Percentiles rank a stretch among this genome's conserved stretches.
phyloP scores from a whole-genome alignment of 805 yeast genomes.

The Soucietia sequanensis region DNA sequence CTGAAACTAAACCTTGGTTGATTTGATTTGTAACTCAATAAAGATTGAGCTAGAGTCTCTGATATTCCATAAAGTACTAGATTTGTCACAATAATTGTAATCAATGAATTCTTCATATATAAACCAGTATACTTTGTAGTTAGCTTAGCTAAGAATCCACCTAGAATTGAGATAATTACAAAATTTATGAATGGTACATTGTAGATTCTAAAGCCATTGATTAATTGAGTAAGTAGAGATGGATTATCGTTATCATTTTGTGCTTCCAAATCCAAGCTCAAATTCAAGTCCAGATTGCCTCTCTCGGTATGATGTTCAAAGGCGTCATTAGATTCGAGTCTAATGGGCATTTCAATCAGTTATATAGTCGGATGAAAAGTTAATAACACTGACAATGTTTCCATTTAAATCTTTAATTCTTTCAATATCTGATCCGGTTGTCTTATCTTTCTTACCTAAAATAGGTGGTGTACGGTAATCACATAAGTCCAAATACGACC shows the following conservation, averaged over 20 bases:
- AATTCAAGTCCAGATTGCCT: neutral
- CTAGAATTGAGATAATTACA: slow-evolving; percentile 48
- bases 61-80: slow-evolving; percentile 84
- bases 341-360: too few species aligned
- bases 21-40: slow-evolving; percentile 30
- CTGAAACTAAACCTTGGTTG: slow-evolving; percentile 22
- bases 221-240: slow-evolving; percentile 15
- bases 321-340: too few species aligned
- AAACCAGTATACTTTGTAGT: slow-evolving; percentile 58
- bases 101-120: slow-evolving; percentile 62
- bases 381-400: too few species aligned
- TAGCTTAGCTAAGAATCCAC: slow-evolving; percentile 48
- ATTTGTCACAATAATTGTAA: slow-evolving; percentile 82
- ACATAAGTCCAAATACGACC: too few species aligned
- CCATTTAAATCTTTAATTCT: too few species aligned
- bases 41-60: slow-evolving; percentile 82
- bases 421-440: too few species aligned
- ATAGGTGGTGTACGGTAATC: too few species aligned
- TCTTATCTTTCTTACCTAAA: too few species aligned
- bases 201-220: slow-evolving; percentile 37
- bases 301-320: too few species aligned
- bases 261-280: slow-evolving; percentile 1
- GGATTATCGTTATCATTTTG: slow-evolving; percentile 1
- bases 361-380: too few species aligned
- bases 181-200: slow-evolving; percentile 60